phyloP scores from a whole-genome alignment of 164 flowering plant genomes.

The Pachysandra terminalis region DNA sequence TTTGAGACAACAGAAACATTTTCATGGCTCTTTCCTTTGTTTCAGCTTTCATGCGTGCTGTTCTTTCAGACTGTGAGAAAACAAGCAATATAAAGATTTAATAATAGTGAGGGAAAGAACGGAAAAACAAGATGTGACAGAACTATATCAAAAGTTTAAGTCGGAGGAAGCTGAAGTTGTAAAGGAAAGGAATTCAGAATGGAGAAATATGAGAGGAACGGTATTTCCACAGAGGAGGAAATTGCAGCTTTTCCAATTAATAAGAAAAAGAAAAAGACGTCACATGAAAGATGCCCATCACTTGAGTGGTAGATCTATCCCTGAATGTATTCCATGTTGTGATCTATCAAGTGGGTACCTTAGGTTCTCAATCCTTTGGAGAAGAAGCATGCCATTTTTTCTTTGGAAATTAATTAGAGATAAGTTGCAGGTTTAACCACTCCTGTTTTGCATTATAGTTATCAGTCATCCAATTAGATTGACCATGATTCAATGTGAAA shows the following conservation, averaged over 20 bases:
- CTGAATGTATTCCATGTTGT: no score
- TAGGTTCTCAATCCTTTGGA: no score
- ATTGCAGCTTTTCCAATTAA: no score
- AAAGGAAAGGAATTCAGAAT: no score
- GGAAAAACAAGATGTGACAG: not conserved
- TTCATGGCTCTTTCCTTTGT: constrained; percentile 67
- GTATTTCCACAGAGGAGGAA: no score
- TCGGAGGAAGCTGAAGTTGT: no score
- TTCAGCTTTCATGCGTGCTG: constrained; percentile 78
- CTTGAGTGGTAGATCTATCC: no score
- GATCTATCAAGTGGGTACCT: no score
- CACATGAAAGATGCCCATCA: no score
- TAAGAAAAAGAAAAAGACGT: no score
- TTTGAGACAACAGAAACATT: constrained; percentile 78
- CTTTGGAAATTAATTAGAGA: not conserved
- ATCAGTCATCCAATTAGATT: not conserved
- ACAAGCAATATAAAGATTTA: no score
- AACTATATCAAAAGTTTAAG: not conserved
- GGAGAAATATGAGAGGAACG: not conserved
- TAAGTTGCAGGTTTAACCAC: not conserved
- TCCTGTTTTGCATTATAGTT: not conserved
- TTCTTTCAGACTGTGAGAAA: constrained; percentile 64
- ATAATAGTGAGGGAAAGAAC: not conserved
- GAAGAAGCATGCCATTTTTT: not conserved
- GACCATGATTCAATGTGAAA: constrained; percentile 7